Conservation (phyloP, 495 filamentous ascomycete genomes). For the Peziza echinospora region DNA sequence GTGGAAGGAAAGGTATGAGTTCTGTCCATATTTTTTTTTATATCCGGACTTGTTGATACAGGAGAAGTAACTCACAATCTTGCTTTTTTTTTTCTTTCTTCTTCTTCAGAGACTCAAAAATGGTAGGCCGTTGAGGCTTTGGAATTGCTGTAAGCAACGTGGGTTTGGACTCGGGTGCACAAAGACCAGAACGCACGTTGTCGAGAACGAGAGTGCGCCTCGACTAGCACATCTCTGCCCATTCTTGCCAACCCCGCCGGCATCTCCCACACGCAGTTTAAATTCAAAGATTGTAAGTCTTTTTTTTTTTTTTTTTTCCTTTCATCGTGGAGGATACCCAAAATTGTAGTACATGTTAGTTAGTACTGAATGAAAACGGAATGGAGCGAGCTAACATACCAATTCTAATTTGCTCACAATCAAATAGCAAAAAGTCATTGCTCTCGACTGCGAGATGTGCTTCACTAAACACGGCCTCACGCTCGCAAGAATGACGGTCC, state of each 20-base stretch:
- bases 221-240: neutral
- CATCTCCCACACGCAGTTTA: neutral
- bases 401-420: neutral
- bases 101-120: neutral
- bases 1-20: neutral
- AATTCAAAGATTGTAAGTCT: too few species aligned
- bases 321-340: neutral
- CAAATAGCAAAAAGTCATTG: neutral
- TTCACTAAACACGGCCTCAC: neutral
- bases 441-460: neutral
- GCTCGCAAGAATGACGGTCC: neutral
- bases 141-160: neutral
- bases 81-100: neutral
- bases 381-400: neutral
- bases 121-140: neutral
- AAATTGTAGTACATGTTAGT: too few species aligned
- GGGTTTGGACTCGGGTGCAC: neutral
- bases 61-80: too few species aligned
- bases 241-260: neutral
- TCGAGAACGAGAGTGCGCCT: neutral
- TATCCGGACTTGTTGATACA: too few species aligned
- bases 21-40: neutral
- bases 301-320: too few species aligned
- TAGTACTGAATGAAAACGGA: too few species aligned
- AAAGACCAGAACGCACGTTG: neutral